Conservation (phyloP, 1,284 basidiomycete species). For the Somion occarium region DNA sequence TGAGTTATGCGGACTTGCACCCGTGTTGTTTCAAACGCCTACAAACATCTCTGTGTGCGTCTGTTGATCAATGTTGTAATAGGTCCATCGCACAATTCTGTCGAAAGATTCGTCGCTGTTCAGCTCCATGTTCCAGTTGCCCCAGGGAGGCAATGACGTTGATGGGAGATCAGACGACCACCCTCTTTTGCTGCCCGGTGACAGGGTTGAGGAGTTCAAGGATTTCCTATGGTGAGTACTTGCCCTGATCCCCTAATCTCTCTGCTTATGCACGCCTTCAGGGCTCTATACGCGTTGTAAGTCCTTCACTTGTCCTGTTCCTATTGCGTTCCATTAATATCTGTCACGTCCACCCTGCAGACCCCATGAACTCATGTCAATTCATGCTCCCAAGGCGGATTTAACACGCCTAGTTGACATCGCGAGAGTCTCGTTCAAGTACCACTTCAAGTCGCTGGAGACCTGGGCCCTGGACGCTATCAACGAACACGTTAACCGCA, state of each 20-base stretch:
- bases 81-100: slow-evolving; percentile 64
- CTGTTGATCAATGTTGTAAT: slow-evolving; percentile 4
- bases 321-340: slow-evolving; percentile 4
- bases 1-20: slow-evolving; percentile 3
- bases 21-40: background rate
- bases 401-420: slow-evolving; percentile 52
- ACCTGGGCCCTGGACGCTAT: slow-evolving; percentile 65
- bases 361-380: slow-evolving; percentile 48
- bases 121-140: slow-evolving; percentile 55
- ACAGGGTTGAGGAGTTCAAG: slow-evolving; percentile 55
- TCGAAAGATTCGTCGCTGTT: slow-evolving; percentile 62
- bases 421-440: slow-evolving; percentile 59
- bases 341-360: slow-evolving; percentile 27
- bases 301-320: slow-evolving; percentile 1
- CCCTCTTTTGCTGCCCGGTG: slow-evolving; percentile 56
- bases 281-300: slow-evolving; percentile 13
- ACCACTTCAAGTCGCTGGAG: slow-evolving; percentile 63
- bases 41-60: background rate
- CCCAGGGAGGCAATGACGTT: slow-evolving; percentile 39
- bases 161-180: slow-evolving; percentile 61
- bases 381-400: slow-evolving; percentile 31
- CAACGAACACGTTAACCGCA: slow-evolving; percentile 54
- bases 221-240: slow-evolving; percentile 54
- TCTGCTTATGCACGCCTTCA: background rate
- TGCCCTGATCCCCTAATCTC: background rate